A percentile compares a stretch with the other conserved stretches of the same genome.
These are phyloP conservation scores for Rhodosporidiobolus sp. DNA, from an alignment of 768 basidiomycete genomes.

Conservation along the genomic window DNA sequence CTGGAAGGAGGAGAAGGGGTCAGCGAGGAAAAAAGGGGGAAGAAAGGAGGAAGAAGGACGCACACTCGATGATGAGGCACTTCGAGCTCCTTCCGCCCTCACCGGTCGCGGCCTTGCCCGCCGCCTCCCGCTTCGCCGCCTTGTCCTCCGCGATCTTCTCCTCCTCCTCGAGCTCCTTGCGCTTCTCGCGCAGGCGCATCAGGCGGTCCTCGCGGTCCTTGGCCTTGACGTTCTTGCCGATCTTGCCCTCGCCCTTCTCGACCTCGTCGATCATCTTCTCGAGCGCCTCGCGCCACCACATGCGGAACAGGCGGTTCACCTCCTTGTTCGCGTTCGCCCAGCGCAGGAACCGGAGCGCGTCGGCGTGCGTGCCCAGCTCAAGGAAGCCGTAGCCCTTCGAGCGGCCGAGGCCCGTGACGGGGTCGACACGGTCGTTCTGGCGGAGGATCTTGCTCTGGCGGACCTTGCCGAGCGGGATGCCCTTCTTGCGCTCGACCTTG, in stretches of 20 bases:
- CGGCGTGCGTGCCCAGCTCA: conserved; percentile 80
- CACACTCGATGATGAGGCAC: conserved; percentile 40
- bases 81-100: conserved; percentile 34
- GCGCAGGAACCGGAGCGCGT: conserved; percentile 82
- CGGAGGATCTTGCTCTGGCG: conserved; percentile 91
- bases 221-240: conserved; percentile 34
- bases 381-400: conserved; percentile 95
- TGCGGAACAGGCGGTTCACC: conserved; percentile 62
- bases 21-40: not conserved
- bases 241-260: conserved; percentile 42
- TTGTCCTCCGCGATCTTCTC: conserved; percentile 35
- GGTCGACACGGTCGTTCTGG: conserved; percentile 81
- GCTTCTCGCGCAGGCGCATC: conserved; percentile 30
- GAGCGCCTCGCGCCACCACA: conserved; percentile 81
- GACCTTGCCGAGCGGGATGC: conserved; percentile 57
- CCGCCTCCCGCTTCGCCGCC: conserved; percentile 35
- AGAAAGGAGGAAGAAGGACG: not conserved
- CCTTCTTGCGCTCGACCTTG: conserved; percentile 48
- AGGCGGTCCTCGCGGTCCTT: conserved; percentile 36
- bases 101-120: conserved; percentile 32
- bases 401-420: conserved; percentile 76
- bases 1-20: not conserved
- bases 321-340: conserved; percentile 90
- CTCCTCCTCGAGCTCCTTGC: conserved; percentile 38
- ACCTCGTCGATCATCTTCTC: conserved; percentile 48